These are phyloP conservation scores for Coniochaeta prunicola DNA, from an alignment of 2,329 filamentous ascomycete species.

Conservation along the genomic window DNA sequence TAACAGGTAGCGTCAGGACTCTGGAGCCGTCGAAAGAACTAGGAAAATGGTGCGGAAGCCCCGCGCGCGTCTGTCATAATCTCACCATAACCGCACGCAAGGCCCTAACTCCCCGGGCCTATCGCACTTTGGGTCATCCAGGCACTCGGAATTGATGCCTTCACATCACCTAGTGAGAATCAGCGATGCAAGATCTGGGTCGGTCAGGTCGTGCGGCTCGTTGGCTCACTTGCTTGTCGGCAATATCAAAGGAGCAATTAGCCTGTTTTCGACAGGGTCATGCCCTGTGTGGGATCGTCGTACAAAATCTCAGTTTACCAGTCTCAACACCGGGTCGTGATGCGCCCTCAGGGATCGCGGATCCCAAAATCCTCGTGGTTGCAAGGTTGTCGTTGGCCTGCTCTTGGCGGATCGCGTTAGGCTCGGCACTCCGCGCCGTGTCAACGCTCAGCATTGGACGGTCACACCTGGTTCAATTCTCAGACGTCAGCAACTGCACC, in stretches of 20 bases:
- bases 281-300: background rate
- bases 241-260: constrained; percentile 18
- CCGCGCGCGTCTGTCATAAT: background rate
- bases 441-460: background rate
- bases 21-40: background rate
- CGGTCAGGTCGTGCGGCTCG: background rate
- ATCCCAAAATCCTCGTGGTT: constrained; percentile 8
- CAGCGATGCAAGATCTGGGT: background rate
- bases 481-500: background rate
- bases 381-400: constrained; percentile 11
- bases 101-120: background rate
- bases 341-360: background rate
- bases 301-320: background rate
- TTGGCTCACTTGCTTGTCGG: constrained; percentile 5
- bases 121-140: background rate
- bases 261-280: constrained; percentile 15
- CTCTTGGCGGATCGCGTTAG: constrained; percentile 10
- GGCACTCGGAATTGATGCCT: background rate
- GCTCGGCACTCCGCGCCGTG: constrained; percentile 17
- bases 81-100: background rate
- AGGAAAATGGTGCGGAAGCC: background rate
- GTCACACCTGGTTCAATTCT: background rate
- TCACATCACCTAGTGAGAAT: background rate
- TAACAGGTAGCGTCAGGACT: background rate
- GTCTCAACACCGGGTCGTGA: background rate